Percentiles rank a stretch among this genome's conserved stretches.
Conservation (phyloP, 371 early-diverging fungal species). For the Syncephalastrum sp. region DNA sequence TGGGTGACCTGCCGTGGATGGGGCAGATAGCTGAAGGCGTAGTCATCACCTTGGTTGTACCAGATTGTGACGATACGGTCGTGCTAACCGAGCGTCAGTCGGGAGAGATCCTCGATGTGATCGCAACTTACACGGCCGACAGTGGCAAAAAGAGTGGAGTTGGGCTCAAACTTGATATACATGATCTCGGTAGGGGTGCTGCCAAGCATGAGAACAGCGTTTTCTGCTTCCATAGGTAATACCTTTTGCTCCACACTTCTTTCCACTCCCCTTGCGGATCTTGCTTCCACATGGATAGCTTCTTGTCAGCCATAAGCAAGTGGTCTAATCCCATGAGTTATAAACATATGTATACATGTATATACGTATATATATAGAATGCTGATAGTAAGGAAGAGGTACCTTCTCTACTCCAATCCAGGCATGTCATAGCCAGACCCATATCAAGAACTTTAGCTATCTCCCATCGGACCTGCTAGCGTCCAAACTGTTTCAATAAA, state of each 20-base stretch:
- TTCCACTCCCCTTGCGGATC: conserved; percentile 15
- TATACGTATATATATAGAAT: neutral
- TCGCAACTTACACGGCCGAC: conserved; percentile 51
- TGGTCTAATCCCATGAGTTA: conserved; percentile 18
- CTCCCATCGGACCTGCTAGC: conserved; percentile 13
- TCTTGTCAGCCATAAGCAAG: conserved; percentile 35
- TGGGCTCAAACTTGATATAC: conserved; percentile 63
- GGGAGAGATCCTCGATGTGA: neutral
- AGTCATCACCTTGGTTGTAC: conserved; percentile 44
- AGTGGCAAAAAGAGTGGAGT: conserved; percentile 67
- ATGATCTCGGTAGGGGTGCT: conserved; percentile 27
- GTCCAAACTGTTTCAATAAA: neutral
- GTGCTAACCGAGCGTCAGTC: conserved; percentile 34
- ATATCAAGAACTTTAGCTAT: conserved; percentile 18
- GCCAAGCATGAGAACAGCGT: neutral
- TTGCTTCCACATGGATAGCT: conserved; percentile 31
- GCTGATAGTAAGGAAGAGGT: conserved; percentile 6
- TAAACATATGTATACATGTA: no score
- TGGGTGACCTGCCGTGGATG: conserved; percentile 68
- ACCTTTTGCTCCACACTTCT: conserved; percentile 23
- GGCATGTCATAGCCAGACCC: conserved; percentile 18
- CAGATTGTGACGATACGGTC: conserved; percentile 77
- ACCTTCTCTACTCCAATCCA: conserved; percentile 50
- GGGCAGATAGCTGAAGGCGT: conserved; percentile 65
- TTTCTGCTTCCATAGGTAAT: neutral